These are phyloP conservation scores for Coprinellus micaceus DNA, from an alignment of 768 basidiomycete genomes.

Conservation along the genomic window DNA sequence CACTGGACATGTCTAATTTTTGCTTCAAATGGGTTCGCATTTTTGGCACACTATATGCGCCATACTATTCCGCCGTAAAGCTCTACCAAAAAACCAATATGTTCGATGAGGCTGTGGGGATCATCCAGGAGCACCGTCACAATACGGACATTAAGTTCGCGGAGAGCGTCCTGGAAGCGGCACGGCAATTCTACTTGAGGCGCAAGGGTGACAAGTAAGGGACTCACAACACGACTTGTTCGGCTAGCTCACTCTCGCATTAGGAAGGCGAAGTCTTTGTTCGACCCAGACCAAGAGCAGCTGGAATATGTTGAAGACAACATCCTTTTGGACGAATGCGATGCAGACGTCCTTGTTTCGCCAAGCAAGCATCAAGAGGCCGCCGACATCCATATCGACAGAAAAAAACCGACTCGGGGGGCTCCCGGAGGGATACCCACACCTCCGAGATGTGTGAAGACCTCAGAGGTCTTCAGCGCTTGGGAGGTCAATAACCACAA, in stretches of 20 bases:
- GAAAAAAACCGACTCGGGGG: no score
- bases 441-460: no score
- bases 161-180: conserved; percentile 39
- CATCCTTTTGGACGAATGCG: conserved; percentile 47
- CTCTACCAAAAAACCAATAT: conserved; percentile 16
- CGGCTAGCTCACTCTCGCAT: not conserved
- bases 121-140: conserved; percentile 33
- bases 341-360: conserved; percentile 39
- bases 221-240: not conserved
- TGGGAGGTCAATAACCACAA: no score
- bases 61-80: conserved; percentile 8
- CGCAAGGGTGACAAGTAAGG: conserved; percentile 34
- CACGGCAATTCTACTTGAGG: conserved; percentile 44
- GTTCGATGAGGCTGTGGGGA: conserved; percentile 50
- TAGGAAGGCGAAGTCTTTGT: conserved; percentile 49
- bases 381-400: conserved; percentile 46
- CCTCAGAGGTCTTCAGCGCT: no score
- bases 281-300: conserved; percentile 46
- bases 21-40: no score
- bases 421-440: no score
- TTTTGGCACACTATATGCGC: no score
- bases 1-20: no score
- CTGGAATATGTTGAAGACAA: conserved; percentile 51
- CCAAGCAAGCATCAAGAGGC: conserved; percentile 45
- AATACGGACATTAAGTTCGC: conserved; percentile 30